Evolutionary conservation across 257 asterid genomes (phyloP).

Genomic region (Nyctanthes arbortristis): DNA sequence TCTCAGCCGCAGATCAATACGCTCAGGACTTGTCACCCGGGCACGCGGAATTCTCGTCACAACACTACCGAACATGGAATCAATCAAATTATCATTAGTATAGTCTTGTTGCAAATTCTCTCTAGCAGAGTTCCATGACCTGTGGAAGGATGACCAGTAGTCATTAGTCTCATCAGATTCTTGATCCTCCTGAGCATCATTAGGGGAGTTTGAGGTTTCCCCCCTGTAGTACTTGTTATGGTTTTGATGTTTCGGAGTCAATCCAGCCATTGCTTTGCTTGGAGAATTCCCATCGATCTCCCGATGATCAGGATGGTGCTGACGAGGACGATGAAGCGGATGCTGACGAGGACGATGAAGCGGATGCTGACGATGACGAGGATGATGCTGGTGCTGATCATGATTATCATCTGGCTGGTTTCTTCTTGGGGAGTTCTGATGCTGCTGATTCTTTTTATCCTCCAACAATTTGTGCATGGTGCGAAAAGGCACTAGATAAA

Average conservation of each 20-base stretch:
- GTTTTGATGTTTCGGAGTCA: slow-evolving; percentile 21
- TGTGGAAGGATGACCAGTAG: slow-evolving; percentile 28
- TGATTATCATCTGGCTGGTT: not conserved
- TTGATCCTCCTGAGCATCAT: not conserved
- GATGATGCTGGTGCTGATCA: no score
- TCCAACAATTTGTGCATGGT: slow-evolving; percentile 34
- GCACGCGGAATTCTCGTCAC: not conserved
- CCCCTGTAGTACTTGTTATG: not conserved
- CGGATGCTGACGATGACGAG: no score
- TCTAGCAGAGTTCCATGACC: slow-evolving; percentile 38
- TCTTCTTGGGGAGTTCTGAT: not conserved
- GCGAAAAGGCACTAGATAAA: slow-evolving; percentile 35
- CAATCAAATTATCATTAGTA: not conserved
- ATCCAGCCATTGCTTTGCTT: slow-evolving; percentile 16
- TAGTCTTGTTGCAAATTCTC: slow-evolving; percentile 3
- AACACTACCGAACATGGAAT: slow-evolving; percentile 10
- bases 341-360: not conserved
- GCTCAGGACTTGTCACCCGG: slow-evolving; percentile 16
- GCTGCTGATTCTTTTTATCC: slow-evolving; percentile 1
- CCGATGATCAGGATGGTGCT: no score
- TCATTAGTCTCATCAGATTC: slow-evolving; percentile 3
- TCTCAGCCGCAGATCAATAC: slow-evolving; percentile 17
- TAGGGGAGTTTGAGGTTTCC: no score
- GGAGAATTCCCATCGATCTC: not conserved
- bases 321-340: not conserved